phyloP scores from a whole-genome alignment of 768 basidiomycete species.

The Calocybe indica region DNA sequence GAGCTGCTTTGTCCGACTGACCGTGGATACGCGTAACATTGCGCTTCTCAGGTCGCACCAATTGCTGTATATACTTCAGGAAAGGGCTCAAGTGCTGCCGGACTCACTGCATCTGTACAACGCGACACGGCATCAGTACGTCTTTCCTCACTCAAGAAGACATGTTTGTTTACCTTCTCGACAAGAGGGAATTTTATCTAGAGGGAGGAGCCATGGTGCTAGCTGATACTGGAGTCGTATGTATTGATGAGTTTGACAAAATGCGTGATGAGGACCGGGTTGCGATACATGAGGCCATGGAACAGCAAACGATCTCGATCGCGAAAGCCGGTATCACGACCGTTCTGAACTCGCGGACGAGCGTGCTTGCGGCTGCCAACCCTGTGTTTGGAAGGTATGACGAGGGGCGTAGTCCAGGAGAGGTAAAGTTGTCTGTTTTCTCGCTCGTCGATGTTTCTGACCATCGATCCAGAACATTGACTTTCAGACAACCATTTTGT shows the following conservation, averaged over 20 bases:
- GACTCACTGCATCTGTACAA: constrained; percentile 96
- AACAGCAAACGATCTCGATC: constrained; percentile 98
- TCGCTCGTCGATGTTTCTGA: constrained; percentile 3
- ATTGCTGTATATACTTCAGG: constrained; percentile 98
- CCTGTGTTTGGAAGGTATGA: constrained; percentile 98
- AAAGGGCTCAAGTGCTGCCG: constrained; percentile 97
- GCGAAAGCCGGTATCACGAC: constrained; percentile 99
- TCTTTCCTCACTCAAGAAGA: constrained; percentile 5
- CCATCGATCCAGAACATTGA: constrained; percentile 69
- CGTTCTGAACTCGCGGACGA: constrained; percentile 91
- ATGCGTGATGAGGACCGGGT: constrained; percentile 99
- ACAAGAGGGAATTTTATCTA: constrained; percentile 93
- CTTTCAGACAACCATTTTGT: constrained; percentile 96
- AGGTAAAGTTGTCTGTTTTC: constrained; percentile 39
- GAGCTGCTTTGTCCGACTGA: not conserved
- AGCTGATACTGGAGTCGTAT: constrained; percentile 96
- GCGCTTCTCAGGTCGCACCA: constrained; percentile 69
- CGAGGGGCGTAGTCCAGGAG: constrained; percentile 92
- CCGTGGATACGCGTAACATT: not conserved
- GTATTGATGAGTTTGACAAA: constrained; percentile 99
- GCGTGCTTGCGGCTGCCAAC: constrained; percentile 95
- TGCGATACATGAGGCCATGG: constrained; percentile 99
- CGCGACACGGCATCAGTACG: constrained; percentile 85
- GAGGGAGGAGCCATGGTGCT: constrained; percentile 99
- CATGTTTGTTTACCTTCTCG: constrained; percentile 3